Base-by-base conservation (phyloP, 2,329 filamentous ascomycete genomes). In the Trichothecium roseum region DNA sequence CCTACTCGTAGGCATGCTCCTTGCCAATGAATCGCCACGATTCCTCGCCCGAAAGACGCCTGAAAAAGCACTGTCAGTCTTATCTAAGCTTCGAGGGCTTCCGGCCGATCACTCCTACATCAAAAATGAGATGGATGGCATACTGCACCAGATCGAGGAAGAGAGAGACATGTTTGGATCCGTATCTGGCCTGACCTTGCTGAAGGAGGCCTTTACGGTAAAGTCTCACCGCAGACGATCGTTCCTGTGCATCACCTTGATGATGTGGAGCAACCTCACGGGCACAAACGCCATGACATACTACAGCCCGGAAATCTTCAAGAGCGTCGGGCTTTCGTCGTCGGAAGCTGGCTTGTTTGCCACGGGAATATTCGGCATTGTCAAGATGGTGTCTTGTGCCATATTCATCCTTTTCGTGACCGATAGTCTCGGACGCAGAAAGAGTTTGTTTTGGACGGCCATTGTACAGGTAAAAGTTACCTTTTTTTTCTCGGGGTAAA, bases 201-300 rank as follows among this genome's bases (percentile, higher is more conserved):
- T 71, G 46, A 69, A 62, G 44, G 74, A 78, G 51, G 74, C 75
- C 65, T 78, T 70, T 65, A 56, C 62, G 10, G 67, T 72, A 40
- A 51, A 59, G n/a, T 62, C 61, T 3, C 72, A 79, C 55, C 63
- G 74, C 34, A 74, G 75, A 46, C 64, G 75, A 28, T 69, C 66
- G 2, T 52, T 78, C 15, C 64, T 79, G 34, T 74, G 69, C 40
- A 72, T 81, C 40, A 35, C 51, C 15, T 50, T 66, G 36, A 56
- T 74, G 74, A 60, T 79, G 36, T 80, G 74, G 50, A 76, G 80
- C 50, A 75, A 80, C 49, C 75, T 79, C 70, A 80, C 75, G 0
- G 73, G 73, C 4, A 50, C 47, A 7, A 50, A 50, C 30, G 41
- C 45, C 30, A 37, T 81, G 8, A 40, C 48, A n/a, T n/a, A n/a